Evolutionary conservation across 2,329 filamentous ascomycete genomes (phyloP).

Genomic region (Colletotrichum endophyticum): DNA sequence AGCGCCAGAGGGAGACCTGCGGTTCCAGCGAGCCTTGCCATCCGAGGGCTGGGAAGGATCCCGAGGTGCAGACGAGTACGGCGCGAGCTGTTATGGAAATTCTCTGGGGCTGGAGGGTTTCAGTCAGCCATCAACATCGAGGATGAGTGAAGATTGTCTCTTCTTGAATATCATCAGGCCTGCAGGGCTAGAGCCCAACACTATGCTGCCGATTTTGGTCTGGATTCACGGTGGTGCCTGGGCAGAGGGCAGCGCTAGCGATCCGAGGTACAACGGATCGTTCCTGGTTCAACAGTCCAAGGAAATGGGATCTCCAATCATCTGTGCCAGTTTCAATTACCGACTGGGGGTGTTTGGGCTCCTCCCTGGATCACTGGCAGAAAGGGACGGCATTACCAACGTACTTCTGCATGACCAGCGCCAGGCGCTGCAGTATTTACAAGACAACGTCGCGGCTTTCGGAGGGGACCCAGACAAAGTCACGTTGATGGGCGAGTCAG

Average conservation of each 20-base stretch:
- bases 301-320: slow-evolving; percentile 47
- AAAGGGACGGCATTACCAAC: slow-evolving; percentile 48
- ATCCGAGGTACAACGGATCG: slow-evolving; percentile 63
- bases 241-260: slow-evolving; percentile 40
- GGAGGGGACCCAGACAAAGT: slow-evolving; percentile 58
- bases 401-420: slow-evolving; percentile 49
- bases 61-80: slow-evolving; percentile 46
- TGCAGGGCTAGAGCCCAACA: background rate
- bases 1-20: background rate
- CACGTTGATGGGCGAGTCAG: slow-evolving; percentile 58
- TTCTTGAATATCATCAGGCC: slow-evolving; percentile 29
- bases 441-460: slow-evolving; percentile 54
- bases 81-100: slow-evolving; percentile 48
- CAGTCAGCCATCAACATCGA: background rate
- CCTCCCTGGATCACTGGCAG: slow-evolving; percentile 42
- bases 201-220: slow-evolving; percentile 23
- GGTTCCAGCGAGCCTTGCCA: slow-evolving; percentile 23
- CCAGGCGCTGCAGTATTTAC: slow-evolving; percentile 57
- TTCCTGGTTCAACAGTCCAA: slow-evolving; percentile 57
- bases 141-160: slow-evolving; percentile 27
- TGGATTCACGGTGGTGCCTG: slow-evolving; percentile 43
- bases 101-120: background rate
- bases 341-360: slow-evolving; percentile 51
- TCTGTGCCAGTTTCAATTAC: slow-evolving; percentile 52
- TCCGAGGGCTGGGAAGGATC: slow-evolving; percentile 46